Evolutionary conservation across 176 grass and related monocot genomes (phyloP), one percentile per base, ranked within the genome.

Genomic region (Cenchrus americanus): DNA sequence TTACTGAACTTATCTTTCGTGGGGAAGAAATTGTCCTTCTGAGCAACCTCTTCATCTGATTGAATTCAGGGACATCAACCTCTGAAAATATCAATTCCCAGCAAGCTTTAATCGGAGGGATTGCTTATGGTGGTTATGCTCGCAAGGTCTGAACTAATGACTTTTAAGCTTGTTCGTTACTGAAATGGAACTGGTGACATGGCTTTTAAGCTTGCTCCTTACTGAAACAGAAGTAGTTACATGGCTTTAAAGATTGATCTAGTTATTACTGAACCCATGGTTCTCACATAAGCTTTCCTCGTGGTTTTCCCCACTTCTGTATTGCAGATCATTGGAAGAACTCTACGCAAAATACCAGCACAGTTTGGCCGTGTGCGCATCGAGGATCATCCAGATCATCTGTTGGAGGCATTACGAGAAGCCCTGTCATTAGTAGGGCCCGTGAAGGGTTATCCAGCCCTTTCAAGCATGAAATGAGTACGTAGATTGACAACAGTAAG

Each of bases 51-150:
- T 77, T 77, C 72, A 12, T 62, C 15, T 49, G 23, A 54, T 24
- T 73, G 40, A 49, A 86, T 82, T 85, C 54, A 68, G 78, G 80
- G 40, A 80, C 5, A 12, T 32, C 46, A 60, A n/a, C 59, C 0
- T 81, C 65, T 59, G 71, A 87, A 73, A 61, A 11, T 40, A 55
- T 23, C 34, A 37, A 50, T 86, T 47, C 54, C 42, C 65, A 51
- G 77, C 66, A 91, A 81, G 91, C 91, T 82, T 79, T 89, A 21
- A 90, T 98, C 21, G 92, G 92, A 83, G 92, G 95, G 78, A 98
- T 98, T 86, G 95, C 95, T 77, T 98, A 94, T 87, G 95, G 92
- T 10, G 89, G 96, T 44, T 98, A 93, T 84, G 96, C 96, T 80
- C 88, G 89, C 69, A 98, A 98, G 92, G 96, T 98, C 92, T 49